phyloP scores from a whole-genome alignment of 768 basidiomycete species.

The Trametes elegans region DNA sequence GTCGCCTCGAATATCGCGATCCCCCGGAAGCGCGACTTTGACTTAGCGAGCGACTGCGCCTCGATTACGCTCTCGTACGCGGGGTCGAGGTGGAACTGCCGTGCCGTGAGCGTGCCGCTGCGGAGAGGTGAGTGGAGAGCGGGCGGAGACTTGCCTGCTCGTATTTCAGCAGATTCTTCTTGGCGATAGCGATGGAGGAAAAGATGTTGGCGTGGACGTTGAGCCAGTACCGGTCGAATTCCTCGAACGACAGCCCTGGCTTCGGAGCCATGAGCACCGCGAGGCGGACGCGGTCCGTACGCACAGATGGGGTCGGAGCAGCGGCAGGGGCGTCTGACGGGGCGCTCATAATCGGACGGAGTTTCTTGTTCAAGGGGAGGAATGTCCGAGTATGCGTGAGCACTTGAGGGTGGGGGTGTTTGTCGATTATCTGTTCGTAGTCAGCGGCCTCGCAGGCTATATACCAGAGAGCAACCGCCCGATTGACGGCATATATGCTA shows the following conservation, averaged over 20 bases:
- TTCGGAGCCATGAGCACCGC: conserved; percentile 30
- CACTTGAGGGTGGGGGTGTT: background rate
- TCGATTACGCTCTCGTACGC: conserved; percentile 8
- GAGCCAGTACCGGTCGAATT: conserved; percentile 34
- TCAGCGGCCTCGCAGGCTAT: background rate
- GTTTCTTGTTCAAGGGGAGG: background rate
- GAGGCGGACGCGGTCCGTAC: conserved; percentile 33
- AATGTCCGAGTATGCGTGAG: background rate
- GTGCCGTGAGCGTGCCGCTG: too few relatives aligned
- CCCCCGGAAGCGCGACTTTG: conserved; percentile 14
- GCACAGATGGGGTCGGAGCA: conserved; percentile 17
- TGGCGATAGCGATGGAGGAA: conserved; percentile 31
- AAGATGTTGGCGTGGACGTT: conserved; percentile 30
- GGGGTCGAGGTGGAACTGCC: conserved; percentile 22
- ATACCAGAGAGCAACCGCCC: too few relatives aligned
- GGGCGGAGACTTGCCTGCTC: conserved; percentile 36
- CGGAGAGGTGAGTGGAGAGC: too few relatives aligned
- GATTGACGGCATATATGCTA: too few relatives aligned
- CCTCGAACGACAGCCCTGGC: conserved; percentile 28
- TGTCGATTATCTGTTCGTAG: too few relatives aligned
- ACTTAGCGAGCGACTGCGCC: conserved; percentile 10
- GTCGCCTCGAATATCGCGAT: conserved; percentile 20
- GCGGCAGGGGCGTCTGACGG: background rate
- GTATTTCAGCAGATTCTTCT: conserved; percentile 35
- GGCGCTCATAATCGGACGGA: background rate